Evolutionary conservation across 106 monocot species (phyloP), one percentile per base, ranked within the genome.

Genomic region (Iris macrosiphon): DNA sequence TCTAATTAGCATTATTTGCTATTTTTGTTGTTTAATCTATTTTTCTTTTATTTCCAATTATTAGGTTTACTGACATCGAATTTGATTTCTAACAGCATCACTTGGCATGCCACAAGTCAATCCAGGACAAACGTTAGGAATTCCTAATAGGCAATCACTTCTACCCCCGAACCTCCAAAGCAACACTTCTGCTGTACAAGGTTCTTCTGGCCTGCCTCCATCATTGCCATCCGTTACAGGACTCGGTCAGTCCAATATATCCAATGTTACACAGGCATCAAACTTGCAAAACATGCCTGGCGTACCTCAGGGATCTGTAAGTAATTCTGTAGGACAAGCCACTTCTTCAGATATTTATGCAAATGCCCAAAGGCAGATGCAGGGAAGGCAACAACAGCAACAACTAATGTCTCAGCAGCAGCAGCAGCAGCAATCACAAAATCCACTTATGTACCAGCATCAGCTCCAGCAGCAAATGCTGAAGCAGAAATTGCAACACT

Each of bases 341-440:
- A 28, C 57, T 32, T 19, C 65, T 24, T 4, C 60, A 62, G 82
- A 74, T 52, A 70, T 89, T 40, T 90, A 85, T 79, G 58, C 72
- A 16, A 78, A 69, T 57, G 47, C 75, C 24, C 90, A 78, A 34
- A 90, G 83, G 59, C 83, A 71, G 54, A 64, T 84, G 18, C 77
- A 67, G 46, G 72, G 66, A 59, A 72, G 79, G 66, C 68, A 57
- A 51, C 76, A 70, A 22, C 83, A 79, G 21, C 75, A 87, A 69
- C 31, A 31, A 43, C 43, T 75, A 12, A 38, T 71, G 26, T 68
- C 68, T 1, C 73, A 74, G 23, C 72, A 68, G 39, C 78, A 68
- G 15, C 72, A 69, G 31, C 80, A 81, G 34, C 75, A 72, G 26
- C 71, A 49, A 31, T 37, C 78, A 32, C 79, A 79, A 31, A 79